Evolutionary conservation across 805 yeast species (phyloP).

Genomic region (Yamadazyma sp.): DNA sequence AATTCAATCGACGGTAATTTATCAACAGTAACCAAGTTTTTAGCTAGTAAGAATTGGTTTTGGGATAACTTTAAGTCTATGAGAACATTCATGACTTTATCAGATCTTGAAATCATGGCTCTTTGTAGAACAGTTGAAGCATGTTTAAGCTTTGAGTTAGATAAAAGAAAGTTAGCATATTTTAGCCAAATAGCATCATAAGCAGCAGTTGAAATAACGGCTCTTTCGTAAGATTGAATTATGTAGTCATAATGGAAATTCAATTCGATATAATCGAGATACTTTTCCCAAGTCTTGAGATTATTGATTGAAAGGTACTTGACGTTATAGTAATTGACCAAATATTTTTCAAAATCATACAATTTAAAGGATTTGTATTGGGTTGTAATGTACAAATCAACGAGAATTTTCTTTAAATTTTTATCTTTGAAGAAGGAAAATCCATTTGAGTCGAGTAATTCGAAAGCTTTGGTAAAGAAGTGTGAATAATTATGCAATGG

Average conservation of each 20-base stretch:
- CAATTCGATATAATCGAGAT: slow-evolving; percentile 52
- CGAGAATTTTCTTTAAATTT: slow-evolving; percentile 44
- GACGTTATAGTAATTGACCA: slow-evolving; percentile 39
- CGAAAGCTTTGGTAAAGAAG: slow-evolving; percentile 40
- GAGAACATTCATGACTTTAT: not conserved
- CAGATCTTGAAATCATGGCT: slow-evolving; percentile 2
- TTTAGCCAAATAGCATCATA: slow-evolving; percentile 50
- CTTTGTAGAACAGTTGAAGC: slow-evolving; percentile 2
- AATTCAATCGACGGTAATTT: not conserved
- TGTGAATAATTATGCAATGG: slow-evolving; percentile 54
- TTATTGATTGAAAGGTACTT: slow-evolving; percentile 40
- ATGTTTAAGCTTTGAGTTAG: not conserved
- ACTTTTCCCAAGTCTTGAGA: slow-evolving; percentile 56
- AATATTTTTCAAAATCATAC: slow-evolving; percentile 46
- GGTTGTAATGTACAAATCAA: slow-evolving; percentile 53
- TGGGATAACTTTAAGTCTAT: slow-evolving; percentile 1
- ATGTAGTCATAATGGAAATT: slow-evolving; percentile 22
- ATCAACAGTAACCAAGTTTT: not conserved
- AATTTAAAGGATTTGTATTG: slow-evolving; percentile 52
- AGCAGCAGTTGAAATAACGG: slow-evolving; percentile 43
- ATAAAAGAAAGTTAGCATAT: slow-evolving; percentile 42
- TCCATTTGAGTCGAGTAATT: slow-evolving; percentile 15
- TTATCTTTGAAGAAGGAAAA: slow-evolving; percentile 18
- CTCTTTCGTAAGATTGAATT: slow-evolving; percentile 44
- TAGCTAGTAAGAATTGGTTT: not conserved